A percentile compares a stretch with the other conserved stretches of the same genome.
phyloP scores from a whole-genome alignment of 2,329 filamentous ascomycete genomes.

The Penicillium capsulatum region DNA sequence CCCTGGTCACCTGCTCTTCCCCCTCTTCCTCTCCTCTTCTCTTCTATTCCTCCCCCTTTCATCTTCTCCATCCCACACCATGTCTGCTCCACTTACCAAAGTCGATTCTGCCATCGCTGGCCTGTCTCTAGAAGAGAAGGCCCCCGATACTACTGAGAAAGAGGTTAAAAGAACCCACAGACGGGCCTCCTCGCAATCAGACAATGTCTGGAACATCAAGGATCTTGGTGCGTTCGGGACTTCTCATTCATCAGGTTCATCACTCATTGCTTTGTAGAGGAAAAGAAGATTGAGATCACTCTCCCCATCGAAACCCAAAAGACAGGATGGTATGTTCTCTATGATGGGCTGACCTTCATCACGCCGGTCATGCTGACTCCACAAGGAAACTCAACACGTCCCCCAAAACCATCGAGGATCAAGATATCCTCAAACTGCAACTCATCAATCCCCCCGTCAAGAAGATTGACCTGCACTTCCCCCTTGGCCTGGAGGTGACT shows the following conservation, averaged over 20 bases:
- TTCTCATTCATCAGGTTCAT: conserved; percentile 10
- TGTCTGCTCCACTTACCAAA: conserved; percentile 70
- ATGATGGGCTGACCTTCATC: neutral
- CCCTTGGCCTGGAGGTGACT: conserved; percentile 78
- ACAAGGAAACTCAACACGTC: conserved; percentile 91
- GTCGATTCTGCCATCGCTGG: conserved; percentile 89
- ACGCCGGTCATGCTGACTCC: neutral
- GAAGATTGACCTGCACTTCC: conserved; percentile 91
- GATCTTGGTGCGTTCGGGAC: conserved; percentile 67
- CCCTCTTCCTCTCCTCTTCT: conserved; percentile 10
- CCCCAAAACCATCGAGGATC: conserved; percentile 71
- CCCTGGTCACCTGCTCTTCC: conserved; percentile 31
- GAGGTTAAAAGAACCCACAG: conserved; percentile 56
- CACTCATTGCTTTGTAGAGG: conserved; percentile 19
- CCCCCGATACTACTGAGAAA: conserved; percentile 28
- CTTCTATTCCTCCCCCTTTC: conserved; percentile 11
- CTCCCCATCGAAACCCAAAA: conserved; percentile 37
- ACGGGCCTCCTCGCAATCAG: conserved; percentile 67
- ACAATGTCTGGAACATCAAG: conserved; percentile 75
- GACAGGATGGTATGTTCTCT: conserved; percentile 30
- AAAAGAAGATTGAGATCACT: conserved; percentile 29
- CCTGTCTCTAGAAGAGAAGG: conserved; percentile 62
- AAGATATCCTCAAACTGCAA: conserved; percentile 73
- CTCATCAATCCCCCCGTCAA: conserved; percentile 81
- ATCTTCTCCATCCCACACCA: conserved; percentile 31